These are phyloP conservation scores for Oryza glaberrima DNA, from an alignment of 176 grass and related monocot genomes.

Conservation along the genomic window DNA sequence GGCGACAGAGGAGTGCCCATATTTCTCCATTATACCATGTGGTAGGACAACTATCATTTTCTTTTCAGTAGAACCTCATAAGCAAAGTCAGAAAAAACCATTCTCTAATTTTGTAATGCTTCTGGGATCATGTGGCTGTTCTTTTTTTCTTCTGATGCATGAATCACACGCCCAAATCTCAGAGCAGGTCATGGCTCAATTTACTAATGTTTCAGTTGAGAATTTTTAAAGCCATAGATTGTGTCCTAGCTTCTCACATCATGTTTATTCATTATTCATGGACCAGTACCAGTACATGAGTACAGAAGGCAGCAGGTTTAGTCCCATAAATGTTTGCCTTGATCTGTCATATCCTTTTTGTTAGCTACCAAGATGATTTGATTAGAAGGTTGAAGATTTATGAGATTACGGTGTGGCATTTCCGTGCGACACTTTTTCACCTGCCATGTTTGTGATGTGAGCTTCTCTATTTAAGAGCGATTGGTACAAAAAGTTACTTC, in stretches of 20 bases:
- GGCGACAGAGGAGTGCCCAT: background rate
- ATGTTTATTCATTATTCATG: slow-evolving; percentile 22
- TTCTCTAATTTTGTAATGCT: slow-evolving; percentile 13
- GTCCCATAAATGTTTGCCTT: background rate
- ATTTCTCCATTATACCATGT: background rate
- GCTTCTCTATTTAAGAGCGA: slow-evolving; percentile 26
- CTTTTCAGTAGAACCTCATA: background rate
- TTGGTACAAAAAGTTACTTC: background rate
- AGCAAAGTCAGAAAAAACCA: slow-evolving; percentile 3
- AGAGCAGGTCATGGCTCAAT: background rate
- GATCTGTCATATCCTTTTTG: slow-evolving; percentile 20
- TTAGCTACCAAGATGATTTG: slow-evolving; percentile 24
- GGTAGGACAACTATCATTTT: background rate
- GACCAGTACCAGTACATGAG: slow-evolving; percentile 8
- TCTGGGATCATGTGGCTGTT: background rate
- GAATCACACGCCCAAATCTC: background rate
- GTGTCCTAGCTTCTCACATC: slow-evolving; percentile 20
- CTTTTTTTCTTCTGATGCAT: background rate
- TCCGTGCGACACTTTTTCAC: slow-evolving; percentile 10
- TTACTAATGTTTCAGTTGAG: background rate
- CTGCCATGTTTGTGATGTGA: slow-evolving; percentile 11
- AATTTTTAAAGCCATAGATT: background rate
- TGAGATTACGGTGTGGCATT: slow-evolving; percentile 24
- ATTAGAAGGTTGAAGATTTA: slow-evolving; percentile 4
- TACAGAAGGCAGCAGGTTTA: slow-evolving; percentile 33